Conservation (phyloP, 345 rosid species). For the Pistacia integerrima region DNA sequence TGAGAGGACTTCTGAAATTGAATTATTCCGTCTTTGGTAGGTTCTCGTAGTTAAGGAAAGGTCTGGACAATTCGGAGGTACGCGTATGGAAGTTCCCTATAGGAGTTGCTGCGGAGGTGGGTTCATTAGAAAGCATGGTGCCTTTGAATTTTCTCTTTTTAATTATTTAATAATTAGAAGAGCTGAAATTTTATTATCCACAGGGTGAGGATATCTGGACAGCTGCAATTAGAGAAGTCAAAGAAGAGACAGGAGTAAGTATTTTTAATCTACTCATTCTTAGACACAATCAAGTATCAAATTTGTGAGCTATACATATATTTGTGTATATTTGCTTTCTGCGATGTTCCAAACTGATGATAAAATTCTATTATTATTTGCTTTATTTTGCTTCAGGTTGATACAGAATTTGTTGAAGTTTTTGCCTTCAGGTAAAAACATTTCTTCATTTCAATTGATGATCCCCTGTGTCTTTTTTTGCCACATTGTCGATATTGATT, state of each 20-base stretch:
- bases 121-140: not conserved
- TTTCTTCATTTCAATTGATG: not conserved
- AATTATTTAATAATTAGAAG: too few relatives aligned
- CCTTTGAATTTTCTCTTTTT: not conserved
- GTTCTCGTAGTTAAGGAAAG: slow-evolving; percentile 84
- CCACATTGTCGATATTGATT: too few relatives aligned
- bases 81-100: slow-evolving; percentile 79
- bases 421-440: slow-evolving; percentile 59
- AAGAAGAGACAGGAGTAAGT: slow-evolving; percentile 91
- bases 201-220: slow-evolving; percentile 77
- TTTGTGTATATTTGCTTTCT: too few relatives aligned
- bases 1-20: not conserved
- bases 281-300: not conserved
- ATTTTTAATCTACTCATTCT: not conserved
- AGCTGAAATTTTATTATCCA: slow-evolving; percentile 6
- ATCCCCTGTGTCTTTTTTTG: not conserved
- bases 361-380: not conserved
- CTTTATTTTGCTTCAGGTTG: slow-evolving; percentile 41
- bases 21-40: slow-evolving; percentile 25
- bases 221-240: slow-evolving; percentile 78
- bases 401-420: slow-evolving; percentile 61
- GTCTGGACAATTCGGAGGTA: slow-evolving; percentile 52
- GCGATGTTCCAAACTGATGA: too few relatives aligned
- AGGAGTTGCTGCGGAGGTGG: slow-evolving; percentile 70
- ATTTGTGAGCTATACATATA: too few relatives aligned